Base-by-base conservation (phyloP, 169 alveolate genomes). In the Cryptosporidium felis region DNA sequence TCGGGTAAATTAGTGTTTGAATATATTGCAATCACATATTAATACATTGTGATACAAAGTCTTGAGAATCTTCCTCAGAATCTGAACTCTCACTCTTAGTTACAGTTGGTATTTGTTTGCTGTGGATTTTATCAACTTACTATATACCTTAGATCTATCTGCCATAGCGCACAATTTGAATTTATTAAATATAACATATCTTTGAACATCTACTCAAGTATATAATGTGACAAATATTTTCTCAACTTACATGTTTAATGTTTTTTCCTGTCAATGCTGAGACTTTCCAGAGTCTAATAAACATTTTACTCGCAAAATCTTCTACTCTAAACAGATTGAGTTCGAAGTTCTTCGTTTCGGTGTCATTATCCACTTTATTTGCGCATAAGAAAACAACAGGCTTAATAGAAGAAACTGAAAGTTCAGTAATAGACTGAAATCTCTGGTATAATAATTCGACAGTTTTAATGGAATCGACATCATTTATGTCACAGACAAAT, bases 321-420 rank as follows among this genome's bases (percentile, higher is more conserved):
- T 74, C 85, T 16, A 74, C 36, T 38, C 67, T 49, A 36, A 74
- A 36, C 2, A 74, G n/a, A 23, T 74, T 74, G 16, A 49, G 44
- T 18, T 74, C 85, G 36, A 74, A 49, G 36, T 18, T 38, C 41
- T 56, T 74, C 9, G 65, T 74, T 53, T 74, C 85, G 6, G 61
- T 74, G 21, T 74, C 67, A 10, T 38, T 53, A 26, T 74, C 85
- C 18, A 74, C 65, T 53, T 74, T 74, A 36, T 74, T 74, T 32
- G 85, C 85, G 16, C 85, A 74, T 16, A 74, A 12, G 56, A 74
- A 74, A 30, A 74, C 60, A 18, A 74, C 85, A 1, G 85, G 85
- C 28, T 74, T 74, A 23, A 74, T 74, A 12, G 67, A 74, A 12
- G 85, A 74, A 23, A 53, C 36, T 8, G 85, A 30, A 53, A 42